A percentile compares a stretch with the other conserved stretches of the same genome.
These are phyloP conservation scores for Arabidopsis lyrata DNA, from an alignment of 441 rosid genomes.

Conservation along the genomic window DNA sequence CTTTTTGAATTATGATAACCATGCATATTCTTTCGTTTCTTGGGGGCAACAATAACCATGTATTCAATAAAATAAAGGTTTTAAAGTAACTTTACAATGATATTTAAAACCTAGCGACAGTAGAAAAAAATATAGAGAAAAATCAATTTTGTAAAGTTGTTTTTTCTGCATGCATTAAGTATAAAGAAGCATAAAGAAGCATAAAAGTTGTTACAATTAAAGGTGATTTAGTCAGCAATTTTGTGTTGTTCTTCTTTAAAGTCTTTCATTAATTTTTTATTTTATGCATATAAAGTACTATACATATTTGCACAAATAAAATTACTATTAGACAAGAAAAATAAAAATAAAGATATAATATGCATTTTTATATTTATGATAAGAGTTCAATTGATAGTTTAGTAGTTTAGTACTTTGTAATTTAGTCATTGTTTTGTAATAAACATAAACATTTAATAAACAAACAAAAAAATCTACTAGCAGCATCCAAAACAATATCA, in stretches of 20 bases:
- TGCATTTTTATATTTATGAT: no score
- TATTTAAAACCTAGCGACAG: background rate
- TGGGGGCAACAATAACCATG: background rate
- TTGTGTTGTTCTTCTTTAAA: background rate
- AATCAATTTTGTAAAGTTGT: background rate
- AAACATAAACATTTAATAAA: no score
- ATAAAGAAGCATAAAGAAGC: background rate
- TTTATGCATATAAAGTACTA: no score
- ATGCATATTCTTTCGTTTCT: background rate
- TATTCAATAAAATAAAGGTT: background rate
- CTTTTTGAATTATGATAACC: background rate
- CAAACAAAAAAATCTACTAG: no score
- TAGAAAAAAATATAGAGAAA: background rate
- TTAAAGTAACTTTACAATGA: background rate
- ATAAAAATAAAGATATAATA: no score
- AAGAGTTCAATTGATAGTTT: no score
- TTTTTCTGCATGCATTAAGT: constrained; percentile 5
- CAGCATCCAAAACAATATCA: no score
- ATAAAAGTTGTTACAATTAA: constrained; percentile 10
- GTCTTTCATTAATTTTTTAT: background rate
- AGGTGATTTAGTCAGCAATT: constrained; percentile 7
- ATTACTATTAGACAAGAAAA: no score
- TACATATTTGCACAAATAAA: no score
- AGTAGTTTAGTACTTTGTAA: no score
- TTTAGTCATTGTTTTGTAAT: no score